A percentile compares a stretch with the other conserved stretches of the same genome.
phyloP scores from a whole-genome alignment of 257 asterid species.

The Ligustrum vulgare region DNA sequence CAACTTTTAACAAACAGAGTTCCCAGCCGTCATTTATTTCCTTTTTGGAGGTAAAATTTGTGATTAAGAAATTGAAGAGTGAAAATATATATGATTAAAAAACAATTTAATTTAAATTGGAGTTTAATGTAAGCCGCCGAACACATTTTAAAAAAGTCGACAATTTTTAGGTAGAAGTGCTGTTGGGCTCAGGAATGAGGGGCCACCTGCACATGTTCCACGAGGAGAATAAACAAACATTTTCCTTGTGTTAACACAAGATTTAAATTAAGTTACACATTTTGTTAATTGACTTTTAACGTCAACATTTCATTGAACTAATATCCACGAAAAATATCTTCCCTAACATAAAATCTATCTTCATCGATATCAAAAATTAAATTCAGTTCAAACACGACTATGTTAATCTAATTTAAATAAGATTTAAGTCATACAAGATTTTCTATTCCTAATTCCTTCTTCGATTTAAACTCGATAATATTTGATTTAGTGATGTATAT shows the following conservation, averaged over 20 bases:
- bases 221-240: conserved; percentile 17
- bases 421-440: too few relatives aligned
- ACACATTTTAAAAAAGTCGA: too few relatives aligned
- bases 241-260: background rate
- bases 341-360: background rate
- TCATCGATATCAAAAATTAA: background rate
- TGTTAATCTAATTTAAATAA: background rate
- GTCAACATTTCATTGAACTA: background rate
- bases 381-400: background rate
- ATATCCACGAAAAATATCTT: background rate
- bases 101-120: too few relatives aligned
- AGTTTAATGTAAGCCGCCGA: too few relatives aligned
- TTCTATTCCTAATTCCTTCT: too few relatives aligned
- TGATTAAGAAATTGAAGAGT: too few relatives aligned
- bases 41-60: too few relatives aligned
- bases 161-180: background rate
- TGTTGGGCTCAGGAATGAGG: background rate
- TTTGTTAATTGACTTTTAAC: background rate
- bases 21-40: too few relatives aligned
- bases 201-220: background rate
- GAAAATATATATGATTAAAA: too few relatives aligned
- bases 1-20: too few relatives aligned
- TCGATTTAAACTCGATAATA: too few relatives aligned
- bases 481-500: too few relatives aligned
- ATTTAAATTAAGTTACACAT: background rate